Conservation (phyloP, 2,329 filamentous ascomycete species). For the Epichloe glyceriae region DNA sequence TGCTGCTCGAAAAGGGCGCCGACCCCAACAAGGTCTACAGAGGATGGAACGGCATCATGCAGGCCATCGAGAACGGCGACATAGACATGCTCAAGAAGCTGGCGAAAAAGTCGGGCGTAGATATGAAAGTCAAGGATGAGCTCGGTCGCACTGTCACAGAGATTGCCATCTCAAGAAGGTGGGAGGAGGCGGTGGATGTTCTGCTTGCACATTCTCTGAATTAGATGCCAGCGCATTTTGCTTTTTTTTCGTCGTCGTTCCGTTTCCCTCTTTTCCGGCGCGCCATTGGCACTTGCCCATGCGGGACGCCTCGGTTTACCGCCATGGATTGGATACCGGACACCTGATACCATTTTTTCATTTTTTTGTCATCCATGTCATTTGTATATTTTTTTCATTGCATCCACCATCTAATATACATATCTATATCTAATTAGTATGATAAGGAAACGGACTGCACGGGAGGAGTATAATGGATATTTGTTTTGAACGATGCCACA, state of each 20-base stretch:
- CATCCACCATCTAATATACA: too few relatives aligned
- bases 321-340: too few relatives aligned
- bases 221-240: not conserved
- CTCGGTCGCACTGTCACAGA: conserved; percentile 40
- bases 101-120: conserved; percentile 33
- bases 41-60: conserved; percentile 52
- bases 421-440: too few relatives aligned
- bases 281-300: too few relatives aligned
- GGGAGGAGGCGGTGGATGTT: conserved; percentile 42
- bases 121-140: conserved; percentile 41
- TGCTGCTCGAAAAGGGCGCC: conserved; percentile 49
- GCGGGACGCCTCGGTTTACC: too few relatives aligned
- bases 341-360: not conserved
- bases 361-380: not conserved
- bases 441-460: too few relatives aligned
- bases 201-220: conserved; percentile 25
- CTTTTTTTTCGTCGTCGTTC: not conserved
- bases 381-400: too few relatives aligned
- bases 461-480: too few relatives aligned
- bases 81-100: conserved; percentile 38
- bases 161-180: conserved; percentile 43
- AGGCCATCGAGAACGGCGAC: conserved; percentile 53
- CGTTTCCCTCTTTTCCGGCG: too few relatives aligned
- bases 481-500: too few relatives aligned
- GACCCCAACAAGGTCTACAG: conserved; percentile 57